Conservation (phyloP, 352 stramenopile species). For the Globisporangium echinulatum region DNA sequence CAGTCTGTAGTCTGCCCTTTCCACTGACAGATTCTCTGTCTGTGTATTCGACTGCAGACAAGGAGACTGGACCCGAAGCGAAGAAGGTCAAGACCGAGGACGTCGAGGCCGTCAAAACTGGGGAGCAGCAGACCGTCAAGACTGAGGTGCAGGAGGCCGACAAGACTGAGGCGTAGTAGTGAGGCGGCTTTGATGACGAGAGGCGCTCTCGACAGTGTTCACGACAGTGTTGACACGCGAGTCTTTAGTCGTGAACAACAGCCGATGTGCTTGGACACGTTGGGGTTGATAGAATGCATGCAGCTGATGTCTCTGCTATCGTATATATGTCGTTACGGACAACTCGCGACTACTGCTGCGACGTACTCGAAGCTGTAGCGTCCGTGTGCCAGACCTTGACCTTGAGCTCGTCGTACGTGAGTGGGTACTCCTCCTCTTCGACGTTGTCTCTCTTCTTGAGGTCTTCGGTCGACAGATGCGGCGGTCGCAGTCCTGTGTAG, state of each 20-base stretch:
- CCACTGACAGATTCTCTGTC: background rate
- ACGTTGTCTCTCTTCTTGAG: slow-evolving; percentile 81
- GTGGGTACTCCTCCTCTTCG: slow-evolving; percentile 83
- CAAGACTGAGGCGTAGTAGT: no score
- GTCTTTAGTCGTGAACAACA: background rate
- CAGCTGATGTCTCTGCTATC: background rate
- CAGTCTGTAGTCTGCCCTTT: slow-evolving; percentile 5
- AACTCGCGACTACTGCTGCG: background rate
- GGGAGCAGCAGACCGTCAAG: no score
- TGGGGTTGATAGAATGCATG: background rate
- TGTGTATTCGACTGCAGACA: background rate
- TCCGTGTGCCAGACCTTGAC: slow-evolving; percentile 71
- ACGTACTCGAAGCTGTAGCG: background rate
- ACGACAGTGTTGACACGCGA: slow-evolving; percentile 19
- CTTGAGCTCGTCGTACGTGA: slow-evolving; percentile 84
- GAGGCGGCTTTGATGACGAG: no score
- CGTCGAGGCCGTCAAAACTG: no score
- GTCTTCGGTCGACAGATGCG: slow-evolving; percentile 70
- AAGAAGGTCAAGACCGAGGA: slow-evolving; percentile 67
- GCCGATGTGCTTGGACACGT: background rate
- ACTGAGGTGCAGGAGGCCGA: no score
- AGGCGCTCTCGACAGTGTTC: no score
- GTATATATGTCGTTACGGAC: background rate
- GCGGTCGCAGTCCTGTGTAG: slow-evolving; percentile 51
- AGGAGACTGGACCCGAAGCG: slow-evolving; percentile 42